These are phyloP conservation scores for Leishmania mexicana DNA, from an alignment of 208 protist species.

Conservation along the genomic window DNA sequence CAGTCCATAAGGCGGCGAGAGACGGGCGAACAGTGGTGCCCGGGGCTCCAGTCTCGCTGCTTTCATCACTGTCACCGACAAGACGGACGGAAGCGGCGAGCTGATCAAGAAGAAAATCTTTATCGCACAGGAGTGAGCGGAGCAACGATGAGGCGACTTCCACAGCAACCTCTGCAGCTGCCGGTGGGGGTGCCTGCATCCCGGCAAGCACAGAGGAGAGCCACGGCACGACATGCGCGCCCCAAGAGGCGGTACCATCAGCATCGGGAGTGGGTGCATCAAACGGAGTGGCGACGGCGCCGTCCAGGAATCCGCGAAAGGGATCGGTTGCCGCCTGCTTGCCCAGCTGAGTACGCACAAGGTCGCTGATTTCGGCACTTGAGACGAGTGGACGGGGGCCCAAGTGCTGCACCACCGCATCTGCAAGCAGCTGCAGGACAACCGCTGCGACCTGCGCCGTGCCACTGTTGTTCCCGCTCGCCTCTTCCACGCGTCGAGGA, in stretches of 20 bases:
- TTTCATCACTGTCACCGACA: neutral
- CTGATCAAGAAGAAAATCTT: conserved; percentile 7
- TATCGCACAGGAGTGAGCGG: conserved; percentile 1
- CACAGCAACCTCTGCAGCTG: neutral
- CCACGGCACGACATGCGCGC: neutral
- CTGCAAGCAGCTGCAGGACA: conserved; percentile 3
- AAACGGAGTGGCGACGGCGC: neutral
- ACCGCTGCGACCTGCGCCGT: neutral
- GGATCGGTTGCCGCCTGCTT: neutral
- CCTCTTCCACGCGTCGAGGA: neutral
- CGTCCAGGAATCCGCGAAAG: neutral
- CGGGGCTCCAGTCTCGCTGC: neutral
- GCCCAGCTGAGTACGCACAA: conserved; percentile 4
- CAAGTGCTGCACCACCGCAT: neutral
- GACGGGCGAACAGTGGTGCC: neutral
- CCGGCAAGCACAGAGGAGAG: neutral
- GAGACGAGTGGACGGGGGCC: neutral
- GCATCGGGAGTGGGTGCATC: neutral
- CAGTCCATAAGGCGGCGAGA: conserved; percentile 11
- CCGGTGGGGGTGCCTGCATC: neutral
- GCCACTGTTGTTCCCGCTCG: neutral
- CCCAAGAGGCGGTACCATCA: neutral
- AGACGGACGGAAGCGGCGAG: neutral
- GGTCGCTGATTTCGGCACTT: neutral
- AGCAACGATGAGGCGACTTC: conserved; percentile 7